Evolutionary conservation across 208 protist genomes (phyloP), one percentile per base, ranked within the genome.

Genomic region (Leishmania guyanensis): DNA sequence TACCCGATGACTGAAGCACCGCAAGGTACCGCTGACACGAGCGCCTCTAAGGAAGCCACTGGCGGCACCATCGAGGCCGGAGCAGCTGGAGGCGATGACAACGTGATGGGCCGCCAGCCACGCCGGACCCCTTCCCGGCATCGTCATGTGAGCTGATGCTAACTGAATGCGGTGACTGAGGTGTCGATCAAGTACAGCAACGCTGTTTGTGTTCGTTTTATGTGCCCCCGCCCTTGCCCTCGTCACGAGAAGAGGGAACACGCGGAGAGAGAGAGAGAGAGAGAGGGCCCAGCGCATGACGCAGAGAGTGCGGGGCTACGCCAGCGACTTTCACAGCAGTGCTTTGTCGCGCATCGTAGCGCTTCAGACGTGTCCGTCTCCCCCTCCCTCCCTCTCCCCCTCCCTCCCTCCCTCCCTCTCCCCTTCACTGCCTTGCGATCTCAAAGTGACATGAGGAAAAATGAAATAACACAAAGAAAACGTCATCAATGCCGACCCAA

Each of bases 121-220:
- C 81, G 81, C 14, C 76, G 50, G 16, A 77, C 70, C 14, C 81
- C 81, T 5, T 84, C 81, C 0, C 81, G 81, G 1, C 81, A 80
- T 56, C 81, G 81, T 22, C 36, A 64, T 48, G 14, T 84, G 26
- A 53, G 14, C 46, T 84, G 64, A 69, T 72, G 68, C 12, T 48
- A 6, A 72, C 12, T 5, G 68, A 48, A 72, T 53, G 17, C 5
- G 39, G 43, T 48, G 17, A 72, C 12, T 5, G 68, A 48, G 20
- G 22, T 53, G 43, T 33, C 43, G 68, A 72, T 33, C 20, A 72
- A 51, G 43, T 22, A 72, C 68, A 53, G 43, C 17, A 29, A 72
- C 50, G 39, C 43, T 75, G 70, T 54, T 36, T 75, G 8, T 58
- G 69, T 56, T 62, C 6, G 10, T 5, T 50, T 54, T 16, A 33